Base-by-base conservation (phyloP, 2,329 filamentous ascomycete genomes). In the Xylaria sp. region DNA sequence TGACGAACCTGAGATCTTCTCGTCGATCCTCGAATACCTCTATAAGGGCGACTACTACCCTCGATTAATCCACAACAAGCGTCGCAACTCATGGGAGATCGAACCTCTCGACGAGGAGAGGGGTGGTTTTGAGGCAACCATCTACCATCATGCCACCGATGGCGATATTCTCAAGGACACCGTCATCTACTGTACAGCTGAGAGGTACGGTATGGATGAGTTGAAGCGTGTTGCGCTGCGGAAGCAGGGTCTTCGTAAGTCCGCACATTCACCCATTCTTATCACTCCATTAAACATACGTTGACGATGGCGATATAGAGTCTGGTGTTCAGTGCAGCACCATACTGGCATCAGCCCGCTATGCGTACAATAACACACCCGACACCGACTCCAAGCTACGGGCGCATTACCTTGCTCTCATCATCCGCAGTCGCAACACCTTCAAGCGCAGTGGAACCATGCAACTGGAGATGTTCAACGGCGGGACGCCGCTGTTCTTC, bases 11-110 rank as follows among this genome's bases (percentile, higher is more conserved):
- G 93, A 97, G 79, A 91, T 97, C 76, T 94, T 98, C 80, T 97
- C 93, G 7, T 94, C 92, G 5, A 86, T 98, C 11, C 89, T 98
- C 65, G 94, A 98, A 78, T 97, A 92, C 74, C 89, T 98, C 65
- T 97, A 97, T 86, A 97, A 97, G 82, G 94, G 94, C 71, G 94
- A 97, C 81, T 97, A 97, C 82, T 94, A 91, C 74, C 94, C 94
- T 2, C 91, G 92, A 19, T 85, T 97, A 27, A 82, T 93, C 65
- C 93, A 93, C 81, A 93, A 95, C 82, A 93, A 94, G 83, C 89
- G 90, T 71, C 88, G 88, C 64, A 90, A 93, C 79, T 90, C 88
- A 61, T 97, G 93, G 91, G 90, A 92, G 77, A 83, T 97, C n/a
- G 93, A 97, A 79, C 87, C 89, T 58, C 79, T 81, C 0, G 77